Conservation (phyloP, 2,329 filamentous ascomycete species). For the Volutella citrinella region DNA sequence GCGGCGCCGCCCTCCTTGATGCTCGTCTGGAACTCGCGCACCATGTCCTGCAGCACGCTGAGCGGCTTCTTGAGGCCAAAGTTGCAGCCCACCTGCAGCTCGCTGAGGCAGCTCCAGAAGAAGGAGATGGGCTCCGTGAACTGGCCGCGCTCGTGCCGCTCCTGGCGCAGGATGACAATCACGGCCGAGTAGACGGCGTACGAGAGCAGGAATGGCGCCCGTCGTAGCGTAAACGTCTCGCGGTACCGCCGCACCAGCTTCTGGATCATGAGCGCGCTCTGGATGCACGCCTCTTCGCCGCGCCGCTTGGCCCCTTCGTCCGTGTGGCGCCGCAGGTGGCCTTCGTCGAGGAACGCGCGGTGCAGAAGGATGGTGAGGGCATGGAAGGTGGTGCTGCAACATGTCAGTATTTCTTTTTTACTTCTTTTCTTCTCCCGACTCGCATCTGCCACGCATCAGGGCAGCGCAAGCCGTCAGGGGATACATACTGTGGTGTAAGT, state of each 20-base stretch:
- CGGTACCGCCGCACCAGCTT: constrained; percentile 35
- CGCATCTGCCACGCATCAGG: constrained; percentile 10
- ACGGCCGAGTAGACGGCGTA: constrained; percentile 39
- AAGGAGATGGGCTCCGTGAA: constrained; percentile 33
- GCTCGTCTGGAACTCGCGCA: constrained; percentile 28
- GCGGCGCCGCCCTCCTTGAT: constrained; percentile 24
- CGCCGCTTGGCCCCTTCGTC: constrained; percentile 22
- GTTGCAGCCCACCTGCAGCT: constrained; percentile 33
- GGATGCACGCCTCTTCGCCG: constrained; percentile 27
- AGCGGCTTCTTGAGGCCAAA: constrained; percentile 35
- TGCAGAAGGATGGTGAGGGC: constrained; percentile 43
- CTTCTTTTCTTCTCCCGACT: too few relatives aligned
- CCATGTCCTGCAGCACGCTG: constrained; percentile 31
- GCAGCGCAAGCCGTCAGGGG: background rate
- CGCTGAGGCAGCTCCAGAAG: constrained; percentile 35
- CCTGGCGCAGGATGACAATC: constrained; percentile 30
- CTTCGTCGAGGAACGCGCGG: constrained; percentile 39
- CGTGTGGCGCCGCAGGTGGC: constrained; percentile 27
- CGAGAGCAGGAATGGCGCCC: constrained; percentile 38
- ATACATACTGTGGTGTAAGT: constrained; percentile 27
- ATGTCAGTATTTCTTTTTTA: too few relatives aligned
- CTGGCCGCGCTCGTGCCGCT: constrained; percentile 26
- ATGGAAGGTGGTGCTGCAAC: constrained; percentile 32
- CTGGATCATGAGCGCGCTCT: constrained; percentile 34
- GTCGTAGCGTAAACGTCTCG: constrained; percentile 35